Base-by-base conservation (phyloP, 169 alveolate genomes). In the Cryptosporidium felis region DNA sequence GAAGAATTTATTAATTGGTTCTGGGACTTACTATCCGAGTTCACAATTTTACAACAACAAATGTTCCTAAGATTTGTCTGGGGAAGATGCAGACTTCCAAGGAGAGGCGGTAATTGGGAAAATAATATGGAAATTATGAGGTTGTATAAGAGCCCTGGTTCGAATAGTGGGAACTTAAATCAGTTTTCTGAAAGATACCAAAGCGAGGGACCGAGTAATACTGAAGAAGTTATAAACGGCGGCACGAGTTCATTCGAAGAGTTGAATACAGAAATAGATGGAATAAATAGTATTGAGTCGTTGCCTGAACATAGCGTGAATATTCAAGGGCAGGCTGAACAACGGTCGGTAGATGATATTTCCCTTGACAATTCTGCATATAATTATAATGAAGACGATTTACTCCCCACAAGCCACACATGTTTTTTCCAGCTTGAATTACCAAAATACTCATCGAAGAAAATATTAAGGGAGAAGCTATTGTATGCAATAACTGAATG, bases 11-110 rank as follows among this genome's bases (percentile, higher is more conserved):
- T 89, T 30, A 23, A 16, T 18, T 89, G 92, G 92, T 93, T 95
- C 93, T 95, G 98, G 98, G 92, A 92, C 79, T 92, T 94, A n/a
- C 51, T 95, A 14, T 93, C 90, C 47, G 92, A 90, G 42, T 91
- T 95, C 81, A 53, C 93, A 5, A 89, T 91, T 2, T 92, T 90
- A 42, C 96, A 95, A 56, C 92, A 94, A 82, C 91, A 93, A 32
- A 89, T 89, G 67, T 95, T 93, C 82, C 67, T 95, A 18, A 92
- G 96, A 60, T 95, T 95, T 74, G 97, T 93, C 14, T 95, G 97
- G 97, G 98, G 98, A n/a, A 92, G 98, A 61, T 88, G 94, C 46
- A 91, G 96, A 81, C 91, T 95, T 46, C 98, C 98, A 23, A 82
- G 56, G 8, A 61, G 82, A 14, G 51, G 80, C 4, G 89, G 88